Percentiles rank a stretch among this genome's conserved stretches.
These are phyloP conservation scores for Hanseniaspora gamundiae DNA, from an alignment of 1,139 yeast species.

Conservation along the genomic window DNA sequence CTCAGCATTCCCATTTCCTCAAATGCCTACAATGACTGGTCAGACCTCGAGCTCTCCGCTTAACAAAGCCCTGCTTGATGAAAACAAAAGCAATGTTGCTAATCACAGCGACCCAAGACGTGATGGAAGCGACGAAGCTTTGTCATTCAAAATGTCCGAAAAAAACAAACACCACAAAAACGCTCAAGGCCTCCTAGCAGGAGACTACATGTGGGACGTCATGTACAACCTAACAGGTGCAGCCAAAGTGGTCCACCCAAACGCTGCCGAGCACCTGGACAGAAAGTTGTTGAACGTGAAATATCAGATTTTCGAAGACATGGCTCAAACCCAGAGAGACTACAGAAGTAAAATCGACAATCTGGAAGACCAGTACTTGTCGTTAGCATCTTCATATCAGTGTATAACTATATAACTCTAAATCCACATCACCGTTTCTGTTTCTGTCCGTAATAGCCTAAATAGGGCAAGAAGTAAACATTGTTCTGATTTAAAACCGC, in stretches of 20 bases:
- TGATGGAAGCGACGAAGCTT: conserved; percentile 9
- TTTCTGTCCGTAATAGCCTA: no score
- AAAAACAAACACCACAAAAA: conserved; percentile 36
- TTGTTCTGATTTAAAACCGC: no score
- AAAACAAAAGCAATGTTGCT: background rate
- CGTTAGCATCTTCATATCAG: background rate
- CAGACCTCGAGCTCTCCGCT: no score
- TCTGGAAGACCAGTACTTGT: conserved; percentile 24
- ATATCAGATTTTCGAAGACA: conserved; percentile 76
- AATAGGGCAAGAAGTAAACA: no score
- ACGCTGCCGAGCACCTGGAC: conserved; percentile 45
- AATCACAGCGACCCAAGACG: conserved; percentile 7
- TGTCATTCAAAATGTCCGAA: conserved; percentile 46
- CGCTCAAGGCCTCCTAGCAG: conserved; percentile 26
- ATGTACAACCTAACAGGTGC: conserved; percentile 79
- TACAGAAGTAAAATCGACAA: conserved; percentile 61
- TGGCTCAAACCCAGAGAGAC: conserved; percentile 66
- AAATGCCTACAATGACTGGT: background rate
- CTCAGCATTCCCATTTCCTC: conserved; percentile 35
- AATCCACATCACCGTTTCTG: no score
- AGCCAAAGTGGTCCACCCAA: conserved; percentile 68
- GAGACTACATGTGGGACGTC: conserved; percentile 66
- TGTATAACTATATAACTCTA: background rate
- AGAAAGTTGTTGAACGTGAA: conserved; percentile 61
- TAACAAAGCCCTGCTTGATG: no score